Conservation (phyloP, 2,329 filamentous ascomycete species). For the Fusarium gaditjirri region DNA sequence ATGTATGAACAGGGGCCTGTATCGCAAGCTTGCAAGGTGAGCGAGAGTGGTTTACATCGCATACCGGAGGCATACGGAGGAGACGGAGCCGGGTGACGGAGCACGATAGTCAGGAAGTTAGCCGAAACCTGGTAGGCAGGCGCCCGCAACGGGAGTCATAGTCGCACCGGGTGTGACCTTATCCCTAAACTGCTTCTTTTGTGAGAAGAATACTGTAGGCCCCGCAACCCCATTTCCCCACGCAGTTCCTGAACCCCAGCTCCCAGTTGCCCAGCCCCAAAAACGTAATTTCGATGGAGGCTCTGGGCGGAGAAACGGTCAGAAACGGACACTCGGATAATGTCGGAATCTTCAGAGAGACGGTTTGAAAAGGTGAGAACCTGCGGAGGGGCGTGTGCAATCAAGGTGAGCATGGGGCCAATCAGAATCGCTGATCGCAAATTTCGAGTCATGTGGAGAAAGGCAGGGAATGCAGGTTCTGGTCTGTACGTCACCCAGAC, state of each 20-base stretch:
- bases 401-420: constrained; percentile 29
- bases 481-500: constrained; percentile 35
- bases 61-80: constrained; percentile 35
- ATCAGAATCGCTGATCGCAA: constrained; percentile 10
- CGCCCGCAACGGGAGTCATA: constrained; percentile 37
- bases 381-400: constrained; percentile 12
- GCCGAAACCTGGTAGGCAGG: constrained; percentile 36
- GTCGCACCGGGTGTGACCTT: constrained; percentile 19
- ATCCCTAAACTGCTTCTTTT: not conserved
- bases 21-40: constrained; percentile 15
- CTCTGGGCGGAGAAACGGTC: constrained; percentile 36
- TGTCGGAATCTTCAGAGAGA: constrained; percentile 29
- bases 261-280: constrained; percentile 29
- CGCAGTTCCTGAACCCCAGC: constrained; percentile 26
- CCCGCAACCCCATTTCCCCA: constrained; percentile 33
- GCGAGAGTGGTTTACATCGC: constrained; percentile 8
- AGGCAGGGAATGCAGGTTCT: constrained; percentile 25
- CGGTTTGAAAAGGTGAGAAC: constrained; percentile 21
- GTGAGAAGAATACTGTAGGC: not conserved
- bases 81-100: constrained; percentile 35
- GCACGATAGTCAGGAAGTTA: constrained; percentile 43
- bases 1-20: not conserved
- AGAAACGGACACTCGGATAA: constrained; percentile 38
- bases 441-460: constrained; percentile 22
- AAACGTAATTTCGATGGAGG: constrained; percentile 44